phyloP scores from a whole-genome alignment of 108 stramenopile genomes.

The Nitzschia palea region DNA sequence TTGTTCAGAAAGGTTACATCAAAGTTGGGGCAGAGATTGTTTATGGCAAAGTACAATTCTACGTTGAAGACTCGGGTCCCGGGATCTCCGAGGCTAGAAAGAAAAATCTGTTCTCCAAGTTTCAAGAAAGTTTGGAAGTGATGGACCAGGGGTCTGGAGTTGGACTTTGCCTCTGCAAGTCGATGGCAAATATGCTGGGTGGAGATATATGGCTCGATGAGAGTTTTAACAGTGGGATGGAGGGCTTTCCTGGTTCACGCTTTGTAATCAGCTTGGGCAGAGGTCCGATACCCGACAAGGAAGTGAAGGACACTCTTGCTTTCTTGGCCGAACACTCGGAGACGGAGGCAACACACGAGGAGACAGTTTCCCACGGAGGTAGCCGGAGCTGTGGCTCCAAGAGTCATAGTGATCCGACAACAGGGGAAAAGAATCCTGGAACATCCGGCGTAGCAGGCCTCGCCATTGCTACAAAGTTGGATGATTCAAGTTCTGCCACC shows the following conservation, averaged over 20 bases:
- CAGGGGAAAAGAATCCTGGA: no score
- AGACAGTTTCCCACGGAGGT: background rate
- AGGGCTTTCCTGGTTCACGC: slow-evolving; percentile 37
- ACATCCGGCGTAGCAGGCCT: no score
- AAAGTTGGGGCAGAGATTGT: slow-evolving; percentile 34
- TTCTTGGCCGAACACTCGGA: background rate
- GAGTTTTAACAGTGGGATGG: slow-evolving; percentile 36
- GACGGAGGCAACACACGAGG: background rate
- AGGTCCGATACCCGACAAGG: background rate
- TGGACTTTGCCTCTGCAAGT: slow-evolving; percentile 37
- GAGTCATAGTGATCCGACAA: no score
- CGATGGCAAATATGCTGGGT: slow-evolving; percentile 36
- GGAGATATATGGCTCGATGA: slow-evolving; percentile 44
- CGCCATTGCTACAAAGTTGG: no score
- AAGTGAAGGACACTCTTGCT: background rate
- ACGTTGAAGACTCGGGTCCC: slow-evolving; percentile 53
- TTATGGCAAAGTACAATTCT: slow-evolving; percentile 25
- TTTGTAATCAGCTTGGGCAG: slow-evolving; percentile 35
- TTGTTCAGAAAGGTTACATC: slow-evolving; percentile 50
- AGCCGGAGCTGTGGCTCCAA: no score
- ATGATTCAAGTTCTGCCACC: no score
- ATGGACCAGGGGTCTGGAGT: slow-evolving; percentile 50
- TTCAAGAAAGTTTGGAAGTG: slow-evolving; percentile 45
- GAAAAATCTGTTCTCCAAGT: slow-evolving; percentile 37
- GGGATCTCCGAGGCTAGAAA: slow-evolving; percentile 42